Evolutionary conservation across 129 eudicot species (phyloP).

Genomic region (Artemisia tridentata): DNA sequence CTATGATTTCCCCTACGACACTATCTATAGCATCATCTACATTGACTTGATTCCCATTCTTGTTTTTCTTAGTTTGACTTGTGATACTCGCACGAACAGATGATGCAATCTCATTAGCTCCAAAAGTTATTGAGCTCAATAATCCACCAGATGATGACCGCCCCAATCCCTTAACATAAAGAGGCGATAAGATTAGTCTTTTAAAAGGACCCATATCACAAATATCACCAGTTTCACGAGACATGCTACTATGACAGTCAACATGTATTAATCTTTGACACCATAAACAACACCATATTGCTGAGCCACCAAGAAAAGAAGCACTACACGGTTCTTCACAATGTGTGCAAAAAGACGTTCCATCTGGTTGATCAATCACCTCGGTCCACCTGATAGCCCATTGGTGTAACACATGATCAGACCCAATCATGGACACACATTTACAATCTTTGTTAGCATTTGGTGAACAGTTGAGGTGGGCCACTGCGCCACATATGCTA

Average conservation of each 20-base stretch:
- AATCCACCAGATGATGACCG: conserved; percentile 39
- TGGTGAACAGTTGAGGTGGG: conserved; percentile 67
- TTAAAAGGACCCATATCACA: conserved; percentile 82
- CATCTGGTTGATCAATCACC: conserved; percentile 72
- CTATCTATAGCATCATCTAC: conserved; percentile 41
- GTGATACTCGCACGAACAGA: conserved; percentile 64
- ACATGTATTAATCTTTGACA: conserved; percentile 86
- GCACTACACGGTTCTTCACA: conserved; percentile 92
- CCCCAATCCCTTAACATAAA: conserved; percentile 62
- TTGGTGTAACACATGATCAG: conserved; percentile 65
- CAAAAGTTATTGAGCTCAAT: conserved; percentile 57
- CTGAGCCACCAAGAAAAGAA: conserved; percentile 83
- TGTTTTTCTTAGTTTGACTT: conserved; percentile 73
- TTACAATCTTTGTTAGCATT: conserved; percentile 80
- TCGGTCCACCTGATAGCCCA: conserved; percentile 89
- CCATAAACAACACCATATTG: conserved; percentile 94
- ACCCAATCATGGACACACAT: conserved; percentile 80
- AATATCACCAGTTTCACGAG: conserved; percentile 62
- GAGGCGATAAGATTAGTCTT: conserved; percentile 74
- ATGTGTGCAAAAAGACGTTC: conserved; percentile 63
- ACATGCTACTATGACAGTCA: conserved; percentile 70
- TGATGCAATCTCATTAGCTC: conserved; percentile 52
- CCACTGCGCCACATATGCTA: conserved; percentile 82
- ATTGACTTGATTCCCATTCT: conserved; percentile 47
- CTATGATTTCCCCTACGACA: conserved; percentile 41